These are phyloP conservation scores for Fragilaria crotonensis DNA, from an alignment of 108 stramenopile species.

Conservation along the genomic window DNA sequence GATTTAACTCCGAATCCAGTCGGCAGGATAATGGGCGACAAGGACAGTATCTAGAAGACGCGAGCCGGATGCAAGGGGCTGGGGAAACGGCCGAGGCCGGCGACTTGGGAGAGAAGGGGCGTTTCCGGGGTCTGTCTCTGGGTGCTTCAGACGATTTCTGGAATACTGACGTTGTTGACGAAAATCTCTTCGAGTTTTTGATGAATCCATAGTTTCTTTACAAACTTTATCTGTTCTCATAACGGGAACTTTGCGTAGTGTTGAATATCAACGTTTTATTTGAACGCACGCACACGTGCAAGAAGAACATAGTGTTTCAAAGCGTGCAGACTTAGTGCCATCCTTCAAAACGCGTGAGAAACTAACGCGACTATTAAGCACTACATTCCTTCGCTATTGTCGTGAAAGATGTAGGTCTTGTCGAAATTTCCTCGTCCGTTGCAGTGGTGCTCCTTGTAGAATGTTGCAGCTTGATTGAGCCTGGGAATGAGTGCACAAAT, in stretches of 20 bases:
- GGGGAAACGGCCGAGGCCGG: constrained; percentile 23
- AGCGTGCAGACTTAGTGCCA: too few species aligned
- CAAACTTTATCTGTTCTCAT: neutral
- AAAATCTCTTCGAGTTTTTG: constrained; percentile 81
- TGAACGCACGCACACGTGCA: too few species aligned
- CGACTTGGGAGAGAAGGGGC: constrained; percentile 9
- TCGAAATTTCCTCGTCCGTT: constrained; percentile 44
- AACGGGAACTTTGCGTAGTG: too few species aligned
- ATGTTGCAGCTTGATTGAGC: constrained; percentile 69
- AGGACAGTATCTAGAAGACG: neutral
- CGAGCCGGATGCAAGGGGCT: constrained; percentile 16
- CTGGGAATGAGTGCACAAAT: constrained; percentile 60
- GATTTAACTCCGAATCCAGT: neutral
- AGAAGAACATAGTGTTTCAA: too few species aligned
- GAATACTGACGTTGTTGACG: constrained; percentile 63
- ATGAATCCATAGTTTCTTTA: constrained; percentile 33
- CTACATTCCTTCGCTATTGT: constrained; percentile 23
- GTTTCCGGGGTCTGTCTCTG: constrained; percentile 24
- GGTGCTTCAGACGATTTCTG: constrained; percentile 54
- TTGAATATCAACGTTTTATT: too few species aligned
- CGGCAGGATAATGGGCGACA: neutral
- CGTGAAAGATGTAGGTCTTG: constrained; percentile 48
- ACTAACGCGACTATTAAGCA: too few species aligned
- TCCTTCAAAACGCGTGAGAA: too few species aligned
- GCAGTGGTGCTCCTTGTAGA: constrained; percentile 76